Conservation (phyloP, 1,284 basidiomycete genomes). For the Chondrostereum purpureum region DNA sequence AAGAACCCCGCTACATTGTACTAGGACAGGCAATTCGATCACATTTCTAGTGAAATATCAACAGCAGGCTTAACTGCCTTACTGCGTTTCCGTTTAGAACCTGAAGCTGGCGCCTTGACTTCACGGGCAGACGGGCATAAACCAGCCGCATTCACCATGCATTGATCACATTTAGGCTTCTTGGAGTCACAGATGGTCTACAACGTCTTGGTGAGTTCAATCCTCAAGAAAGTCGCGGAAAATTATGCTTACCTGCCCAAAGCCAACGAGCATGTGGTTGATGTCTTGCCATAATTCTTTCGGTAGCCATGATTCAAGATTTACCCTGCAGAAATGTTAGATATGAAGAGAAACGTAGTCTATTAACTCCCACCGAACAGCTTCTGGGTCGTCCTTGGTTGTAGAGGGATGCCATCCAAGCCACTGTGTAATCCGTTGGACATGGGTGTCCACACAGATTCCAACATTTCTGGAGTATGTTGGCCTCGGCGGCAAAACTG, state of each 20-base stretch:
- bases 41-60: no score
- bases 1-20: no score
- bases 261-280: slow-evolving; percentile 86
- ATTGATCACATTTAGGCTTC: slow-evolving; percentile 78
- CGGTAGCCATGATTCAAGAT: slow-evolving; percentile 89
- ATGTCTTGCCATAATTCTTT: slow-evolving; percentile 74
- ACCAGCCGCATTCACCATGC: slow-evolving; percentile 46
- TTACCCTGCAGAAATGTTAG: slow-evolving; percentile 45
- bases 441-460: slow-evolving; percentile 95
- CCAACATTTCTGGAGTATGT: slow-evolving; percentile 83
- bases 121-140: no score
- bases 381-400: slow-evolving; percentile 76
- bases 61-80: no score
- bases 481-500: background rate
- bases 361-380: slow-evolving; percentile 63
- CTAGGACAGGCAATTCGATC: no score
- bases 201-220: background rate
- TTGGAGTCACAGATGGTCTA: slow-evolving; percentile 80
- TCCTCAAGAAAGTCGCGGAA: slow-evolving; percentile 1
- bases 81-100: no score
- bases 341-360: background rate
- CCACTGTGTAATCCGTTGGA: slow-evolving; percentile 91
- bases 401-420: slow-evolving; percentile 84
- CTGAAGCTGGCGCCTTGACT: no score
- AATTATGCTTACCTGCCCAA: slow-evolving; percentile 68